Evolutionary conservation across 495 filamentous ascomycete genomes (phyloP).

Genomic region (Letharia lupina): DNA sequence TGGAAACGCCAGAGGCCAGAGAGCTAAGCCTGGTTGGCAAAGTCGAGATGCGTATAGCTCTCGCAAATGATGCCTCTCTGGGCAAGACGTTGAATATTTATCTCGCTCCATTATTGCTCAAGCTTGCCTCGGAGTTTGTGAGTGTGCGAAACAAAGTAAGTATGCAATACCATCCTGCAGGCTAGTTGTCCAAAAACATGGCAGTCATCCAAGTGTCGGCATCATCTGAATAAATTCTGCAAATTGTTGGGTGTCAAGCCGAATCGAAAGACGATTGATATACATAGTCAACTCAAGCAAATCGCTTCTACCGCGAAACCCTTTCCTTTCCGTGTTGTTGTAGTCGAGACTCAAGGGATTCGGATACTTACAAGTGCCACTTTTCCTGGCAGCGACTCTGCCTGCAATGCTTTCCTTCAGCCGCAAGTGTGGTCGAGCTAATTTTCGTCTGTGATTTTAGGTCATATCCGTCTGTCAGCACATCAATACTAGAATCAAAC

Average conservation of each 20-base stretch:
- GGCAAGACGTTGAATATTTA: conserved; percentile 67
- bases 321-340: neutral
- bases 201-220: neutral
- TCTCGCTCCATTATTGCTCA: conserved; percentile 73
- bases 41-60: conserved; percentile 83
- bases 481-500: conserved; percentile 63
- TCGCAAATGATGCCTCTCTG: conserved; percentile 74
- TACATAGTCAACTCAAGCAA: neutral
- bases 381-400: neutral
- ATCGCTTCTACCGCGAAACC: neutral
- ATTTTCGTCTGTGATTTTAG: conserved; percentile 26
- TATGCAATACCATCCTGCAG: neutral
- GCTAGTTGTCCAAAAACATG: neutral
- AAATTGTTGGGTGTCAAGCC: neutral
- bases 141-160: conserved; percentile 75
- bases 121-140: conserved; percentile 69
- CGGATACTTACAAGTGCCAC: neutral
- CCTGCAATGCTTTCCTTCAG: neutral
- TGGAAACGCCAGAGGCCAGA: conserved; percentile 45
- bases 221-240: neutral
- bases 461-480: conserved; percentile 70
- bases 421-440: neutral
- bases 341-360: neutral
- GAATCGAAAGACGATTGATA: neutral
- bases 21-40: conserved; percentile 85